Evolutionary conservation across 2,329 filamentous ascomycete species (phyloP).

Genomic region (Colletotrichum siamense): DNA sequence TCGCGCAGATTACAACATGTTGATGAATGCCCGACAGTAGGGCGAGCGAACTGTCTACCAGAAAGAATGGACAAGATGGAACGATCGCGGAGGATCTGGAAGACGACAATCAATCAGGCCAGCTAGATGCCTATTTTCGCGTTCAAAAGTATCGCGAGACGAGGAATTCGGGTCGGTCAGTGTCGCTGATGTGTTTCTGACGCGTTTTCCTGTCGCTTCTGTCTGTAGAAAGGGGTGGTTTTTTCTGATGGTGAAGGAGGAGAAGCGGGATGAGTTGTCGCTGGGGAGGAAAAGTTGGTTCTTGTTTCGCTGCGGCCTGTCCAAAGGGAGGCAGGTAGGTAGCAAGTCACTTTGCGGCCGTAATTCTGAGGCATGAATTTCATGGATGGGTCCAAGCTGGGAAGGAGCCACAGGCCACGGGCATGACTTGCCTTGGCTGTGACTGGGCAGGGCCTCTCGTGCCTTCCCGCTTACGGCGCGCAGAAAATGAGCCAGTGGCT

Average conservation of each 20-base stretch:
- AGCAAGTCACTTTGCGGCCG: slow-evolving; percentile 12
- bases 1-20: slow-evolving; percentile 21
- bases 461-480: slow-evolving; percentile 3
- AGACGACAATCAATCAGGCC: slow-evolving; percentile 13
- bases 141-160: neutral
- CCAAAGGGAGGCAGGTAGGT: slow-evolving; percentile 14
- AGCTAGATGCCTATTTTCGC: slow-evolving; percentile 9
- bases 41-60: slow-evolving; percentile 11
- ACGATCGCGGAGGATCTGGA: neutral
- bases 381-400: neutral
- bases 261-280: slow-evolving; percentile 10
- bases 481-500: neutral
- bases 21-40: neutral
- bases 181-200: slow-evolving; percentile 10
- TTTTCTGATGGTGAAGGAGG: slow-evolving; percentile 22
- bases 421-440: slow-evolving; percentile 9
- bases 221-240: neutral
- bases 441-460: slow-evolving; percentile 1
- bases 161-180: neutral
- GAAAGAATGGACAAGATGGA: slow-evolving; percentile 18
- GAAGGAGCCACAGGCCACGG: neutral
- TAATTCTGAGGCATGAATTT: slow-evolving; percentile 11
- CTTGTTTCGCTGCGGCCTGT: slow-evolving; percentile 20
- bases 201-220: slow-evolving; percentile 16
- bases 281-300: slow-evolving; percentile 29